Base-by-base conservation (phyloP, 805 yeast species). In the Kluyveromyces aestuarii region DNA sequence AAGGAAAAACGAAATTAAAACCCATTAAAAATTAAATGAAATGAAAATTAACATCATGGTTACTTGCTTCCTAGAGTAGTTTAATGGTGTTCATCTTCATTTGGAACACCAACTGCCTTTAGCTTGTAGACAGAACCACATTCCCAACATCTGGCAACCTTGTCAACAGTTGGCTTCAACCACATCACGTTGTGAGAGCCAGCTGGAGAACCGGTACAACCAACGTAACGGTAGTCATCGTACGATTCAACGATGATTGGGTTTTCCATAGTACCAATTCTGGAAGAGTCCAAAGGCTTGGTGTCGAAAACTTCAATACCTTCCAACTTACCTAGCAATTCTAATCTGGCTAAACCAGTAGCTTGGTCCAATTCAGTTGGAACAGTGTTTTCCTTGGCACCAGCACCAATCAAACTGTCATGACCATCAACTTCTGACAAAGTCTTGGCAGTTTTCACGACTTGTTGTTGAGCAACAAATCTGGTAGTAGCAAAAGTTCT, bases 261-360 rank as follows among this genome's bases (percentile, higher is more conserved):
- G 70, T 91, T 88, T 52, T 77, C 78, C 71, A 88, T 75, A 60
- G 97, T 89, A 67, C 99, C 99, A 52, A 68, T 80, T 74, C 97
- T 90, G 63, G 88, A 83, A 56, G 89, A 71, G 55, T 87, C 87
- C 65, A 93, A 80, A 59, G 95, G 93, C 69, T 83, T 84, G 64
- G 81, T 75, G 76, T 93, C 98, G 66, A 86, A 87, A 55, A 93
- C 78, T 62, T 93, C 97, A 58, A 91, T 79, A 79, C 99, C 99
- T 72, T 90, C 96, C 67, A 87, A 74, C 72, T 88, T 86, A 74
- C 95, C 97, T 63, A 93, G 80, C 60, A 86, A 70, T 78, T 93
- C 99, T 59, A 90, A 77, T 81, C 99, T 89, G 73, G 87, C 98
- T 66, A 91, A 76, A 85, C 99, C 99, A 46, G 99, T 93, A 62